Evolutionary conservation across 352 stramenopile genomes (phyloP).

Genomic region (Phytophthora boehmeriae): DNA sequence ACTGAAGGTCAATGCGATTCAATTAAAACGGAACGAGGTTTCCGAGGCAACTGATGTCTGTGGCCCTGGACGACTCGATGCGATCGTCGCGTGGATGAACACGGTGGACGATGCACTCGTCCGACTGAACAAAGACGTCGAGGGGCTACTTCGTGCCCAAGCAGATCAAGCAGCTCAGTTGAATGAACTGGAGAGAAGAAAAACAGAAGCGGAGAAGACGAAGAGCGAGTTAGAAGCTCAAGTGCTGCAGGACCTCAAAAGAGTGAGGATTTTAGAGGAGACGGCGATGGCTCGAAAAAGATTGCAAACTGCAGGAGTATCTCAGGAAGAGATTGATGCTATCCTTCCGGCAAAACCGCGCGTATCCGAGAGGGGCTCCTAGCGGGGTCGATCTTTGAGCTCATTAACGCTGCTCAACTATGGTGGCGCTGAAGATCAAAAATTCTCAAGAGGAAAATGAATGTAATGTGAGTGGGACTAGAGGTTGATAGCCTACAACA

Average conservation of each 20-base stretch:
- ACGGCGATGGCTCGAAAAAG: slow-evolving; percentile 29
- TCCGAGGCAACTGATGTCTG: slow-evolving; percentile 43
- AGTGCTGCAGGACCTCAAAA: slow-evolving; percentile 19
- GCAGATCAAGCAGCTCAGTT: slow-evolving; percentile 9
- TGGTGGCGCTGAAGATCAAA: no score
- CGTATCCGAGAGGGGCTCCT: slow-evolving; percentile 1
- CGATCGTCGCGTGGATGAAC: slow-evolving; percentile 34
- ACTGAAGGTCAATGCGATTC: slow-evolving; percentile 53
- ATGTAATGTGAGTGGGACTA: no score
- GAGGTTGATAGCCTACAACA: no score
- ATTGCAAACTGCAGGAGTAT: slow-evolving; percentile 23
- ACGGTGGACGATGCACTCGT: slow-evolving; percentile 20
- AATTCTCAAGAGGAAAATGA: no score
- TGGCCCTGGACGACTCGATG: slow-evolving; percentile 19
- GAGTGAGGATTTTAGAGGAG: slow-evolving; percentile 26
- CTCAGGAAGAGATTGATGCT: slow-evolving; percentile 30
- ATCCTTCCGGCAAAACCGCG: slow-evolving; percentile 30
- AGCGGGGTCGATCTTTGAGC: no score
- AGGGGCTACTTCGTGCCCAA: slow-evolving; percentile 16
- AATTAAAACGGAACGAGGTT: slow-evolving; percentile 40
- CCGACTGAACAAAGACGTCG: slow-evolving; percentile 16
- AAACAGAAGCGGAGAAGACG: slow-evolving; percentile 14
- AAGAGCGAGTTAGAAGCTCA: slow-evolving; percentile 16
- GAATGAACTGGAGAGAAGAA: slow-evolving; percentile 17
- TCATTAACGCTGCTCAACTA: no score